Conservation (phyloP, 108 stramenopile genomes). For the Fragilaria crotonensis region DNA sequence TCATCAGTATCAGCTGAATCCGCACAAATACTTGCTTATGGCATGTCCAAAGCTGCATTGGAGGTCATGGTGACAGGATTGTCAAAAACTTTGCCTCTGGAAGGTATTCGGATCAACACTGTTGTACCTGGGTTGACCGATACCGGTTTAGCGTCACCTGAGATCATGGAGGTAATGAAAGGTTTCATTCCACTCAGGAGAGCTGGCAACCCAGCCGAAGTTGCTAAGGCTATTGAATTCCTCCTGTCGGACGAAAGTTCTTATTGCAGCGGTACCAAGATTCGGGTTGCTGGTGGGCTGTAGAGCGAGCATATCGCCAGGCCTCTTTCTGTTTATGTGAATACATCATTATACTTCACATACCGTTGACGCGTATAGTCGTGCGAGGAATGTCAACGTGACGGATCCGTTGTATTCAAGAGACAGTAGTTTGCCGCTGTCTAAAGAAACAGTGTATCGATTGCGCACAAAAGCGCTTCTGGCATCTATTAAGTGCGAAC, state of each 20-base stretch:
- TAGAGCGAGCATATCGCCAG: neutral
- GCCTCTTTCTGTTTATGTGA: neutral
- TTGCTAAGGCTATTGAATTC: conserved; percentile 14
- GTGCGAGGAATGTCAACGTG: neutral
- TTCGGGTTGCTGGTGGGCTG: conserved; percentile 14
- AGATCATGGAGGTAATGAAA: conserved; percentile 16
- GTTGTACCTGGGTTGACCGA: conserved; percentile 19
- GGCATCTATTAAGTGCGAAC: no score
- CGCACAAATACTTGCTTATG: conserved; percentile 18
- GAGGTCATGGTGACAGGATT: conserved; percentile 23
- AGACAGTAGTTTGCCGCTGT: neutral
- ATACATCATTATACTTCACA: neutral
- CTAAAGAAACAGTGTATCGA: neutral
- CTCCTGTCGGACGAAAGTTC: conserved; percentile 20
- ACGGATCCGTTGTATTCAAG: neutral
- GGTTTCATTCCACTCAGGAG: conserved; percentile 14
- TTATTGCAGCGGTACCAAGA: conserved; percentile 21
- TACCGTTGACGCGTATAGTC: neutral
- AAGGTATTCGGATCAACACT: conserved; percentile 25
- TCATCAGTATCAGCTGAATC: conserved; percentile 15
- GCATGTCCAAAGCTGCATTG: conserved; percentile 24
- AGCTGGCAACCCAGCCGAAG: conserved; percentile 15
- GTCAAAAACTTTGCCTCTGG: conserved; percentile 9
- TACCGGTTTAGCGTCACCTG: conserved; percentile 18
- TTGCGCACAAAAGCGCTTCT: no score